Percentiles rank a stretch among this genome's conserved stretches.
phyloP scores from a whole-genome alignment of 257 asterid genomes.

The Przewalskia tangutica region DNA sequence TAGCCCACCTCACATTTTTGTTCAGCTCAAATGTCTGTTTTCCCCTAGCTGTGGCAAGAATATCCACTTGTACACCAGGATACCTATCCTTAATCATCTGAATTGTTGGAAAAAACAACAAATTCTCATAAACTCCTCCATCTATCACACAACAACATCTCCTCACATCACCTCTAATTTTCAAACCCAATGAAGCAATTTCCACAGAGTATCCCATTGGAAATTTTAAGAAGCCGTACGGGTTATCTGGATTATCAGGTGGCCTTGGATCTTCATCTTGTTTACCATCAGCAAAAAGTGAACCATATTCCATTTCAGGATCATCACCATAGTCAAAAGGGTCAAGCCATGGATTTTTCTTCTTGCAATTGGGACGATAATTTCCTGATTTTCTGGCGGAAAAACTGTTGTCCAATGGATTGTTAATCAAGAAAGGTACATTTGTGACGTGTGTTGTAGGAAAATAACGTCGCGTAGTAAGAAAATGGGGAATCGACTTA shows the following conservation, averaged over 20 bases:
- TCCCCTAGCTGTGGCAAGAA: slow-evolving; percentile 55
- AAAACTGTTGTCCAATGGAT: slow-evolving; percentile 3
- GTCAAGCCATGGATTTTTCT: slow-evolving; percentile 74
- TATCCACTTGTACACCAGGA: slow-evolving; percentile 74
- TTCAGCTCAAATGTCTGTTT: slow-evolving; percentile 69
- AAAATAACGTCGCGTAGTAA: slow-evolving; percentile 22
- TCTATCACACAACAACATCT: slow-evolving; percentile 70
- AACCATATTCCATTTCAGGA: slow-evolving; percentile 68
- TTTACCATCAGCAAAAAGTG: slow-evolving; percentile 54
- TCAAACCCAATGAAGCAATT: slow-evolving; percentile 61
- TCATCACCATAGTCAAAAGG: slow-evolving; percentile 75
- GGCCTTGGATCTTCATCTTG: slow-evolving; percentile 81
- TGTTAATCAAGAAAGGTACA: slow-evolving; percentile 13
- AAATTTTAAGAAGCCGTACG: slow-evolving; percentile 78
- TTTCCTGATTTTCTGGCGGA: slow-evolving; percentile 13
- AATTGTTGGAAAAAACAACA: slow-evolving; percentile 67
- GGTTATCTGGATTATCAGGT: slow-evolving; percentile 65
- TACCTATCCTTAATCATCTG: slow-evolving; percentile 81
- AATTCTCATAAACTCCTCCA: slow-evolving; percentile 80
- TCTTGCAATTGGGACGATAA: slow-evolving; percentile 36
- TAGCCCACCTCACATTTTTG: slow-evolving; percentile 79
- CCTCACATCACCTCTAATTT: slow-evolving; percentile 76
- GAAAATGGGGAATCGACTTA: slow-evolving; percentile 34
- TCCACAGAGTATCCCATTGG: slow-evolving; percentile 66
- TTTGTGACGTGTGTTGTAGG: slow-evolving; percentile 22